Evolutionary conservation across 495 filamentous ascomycete species (phyloP), one percentile per base, ranked within the genome.

Genomic region (Aspergillus hancockii): DNA sequence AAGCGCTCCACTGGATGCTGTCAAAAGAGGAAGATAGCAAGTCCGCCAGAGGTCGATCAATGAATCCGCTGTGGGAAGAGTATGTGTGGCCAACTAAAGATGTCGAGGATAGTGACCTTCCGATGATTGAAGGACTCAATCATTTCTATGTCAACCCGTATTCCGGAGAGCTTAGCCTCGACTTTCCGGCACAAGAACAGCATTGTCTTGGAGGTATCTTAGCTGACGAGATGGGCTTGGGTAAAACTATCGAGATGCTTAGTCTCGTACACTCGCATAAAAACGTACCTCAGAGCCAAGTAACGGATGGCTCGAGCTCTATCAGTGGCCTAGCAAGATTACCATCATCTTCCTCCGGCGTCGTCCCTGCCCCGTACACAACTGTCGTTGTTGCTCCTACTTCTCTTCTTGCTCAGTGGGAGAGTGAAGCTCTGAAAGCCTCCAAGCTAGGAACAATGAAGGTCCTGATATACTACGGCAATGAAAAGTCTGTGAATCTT

Each of bases 11-110:
- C 68, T 98, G 94, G 94, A 95, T 98, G 89, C 75, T 98, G 46
- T 83, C 86, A 6, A 98, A 98, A 67, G 94, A 98, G 72, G 92
- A 84, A 66, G 84, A 95, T 54, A 83, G 88, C 53, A 85, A 84
- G 55, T 78, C 83, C 18, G 77, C 80, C 16, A 75, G 82, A 28
- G 84, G 85, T 52, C 83, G 86, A 52, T 96, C 92, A 2, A 97
- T 98, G 91, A 92, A 98, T 75, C 94, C 94, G 12, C 72, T 98
- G 7, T 98, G 94, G 94, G 94, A 98, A 75, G 90, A 98, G 73
- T 98, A 98, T 60, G 63, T 65, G 14, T 98, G 92, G 91, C 94
- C 95, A 1, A 78, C 76, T 8, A 93, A 91, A 71, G 94, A 97
- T 74, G 85, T 89, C 36, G 91, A 98, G 57, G 91, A 92, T 61